Evolutionary conservation across 805 yeast genomes (phyloP).

Genomic region (Lipomyces spencermartinsiae): DNA sequence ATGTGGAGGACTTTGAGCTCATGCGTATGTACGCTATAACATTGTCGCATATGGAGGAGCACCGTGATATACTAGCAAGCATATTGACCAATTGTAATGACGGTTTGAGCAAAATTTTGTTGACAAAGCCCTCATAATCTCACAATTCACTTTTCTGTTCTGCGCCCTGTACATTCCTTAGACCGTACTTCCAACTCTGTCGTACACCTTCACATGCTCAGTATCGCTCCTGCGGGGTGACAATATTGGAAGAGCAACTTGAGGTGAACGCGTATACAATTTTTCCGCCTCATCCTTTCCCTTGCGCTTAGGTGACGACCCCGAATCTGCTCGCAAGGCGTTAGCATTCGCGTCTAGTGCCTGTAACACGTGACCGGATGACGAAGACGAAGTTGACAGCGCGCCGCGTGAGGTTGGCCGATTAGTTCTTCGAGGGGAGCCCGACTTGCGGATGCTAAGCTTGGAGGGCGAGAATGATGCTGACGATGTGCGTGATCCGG

Average conservation of each 20-base stretch:
- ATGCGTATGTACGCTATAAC: neutral
- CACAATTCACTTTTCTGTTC: neutral
- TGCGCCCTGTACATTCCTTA: too few species aligned
- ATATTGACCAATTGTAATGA: neutral
- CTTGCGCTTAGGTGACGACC: neutral
- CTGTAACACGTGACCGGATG: conserved; percentile 12
- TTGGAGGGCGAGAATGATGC: neutral
- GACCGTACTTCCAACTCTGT: too few species aligned
- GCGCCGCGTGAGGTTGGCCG: neutral
- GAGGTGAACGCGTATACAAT: neutral
- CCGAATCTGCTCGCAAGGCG: neutral
- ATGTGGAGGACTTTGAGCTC: neutral
- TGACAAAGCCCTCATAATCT: neutral
- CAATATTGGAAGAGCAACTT: neutral
- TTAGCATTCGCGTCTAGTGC: conserved; percentile 23
- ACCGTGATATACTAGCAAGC: too few species aligned
- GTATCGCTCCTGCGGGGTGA: conserved; percentile 2
- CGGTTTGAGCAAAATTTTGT: neutral
- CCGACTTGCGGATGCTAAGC: neutral
- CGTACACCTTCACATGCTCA: conserved; percentile 12
- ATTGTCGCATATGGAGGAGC: too few species aligned
- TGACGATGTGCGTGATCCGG: neutral
- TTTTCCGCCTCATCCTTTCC: neutral
- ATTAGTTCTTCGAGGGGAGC: neutral
- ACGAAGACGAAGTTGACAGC: neutral